These are phyloP conservation scores for Lactarius quietus DNA, from an alignment of 768 basidiomycete genomes.

Conservation along the genomic window DNA sequence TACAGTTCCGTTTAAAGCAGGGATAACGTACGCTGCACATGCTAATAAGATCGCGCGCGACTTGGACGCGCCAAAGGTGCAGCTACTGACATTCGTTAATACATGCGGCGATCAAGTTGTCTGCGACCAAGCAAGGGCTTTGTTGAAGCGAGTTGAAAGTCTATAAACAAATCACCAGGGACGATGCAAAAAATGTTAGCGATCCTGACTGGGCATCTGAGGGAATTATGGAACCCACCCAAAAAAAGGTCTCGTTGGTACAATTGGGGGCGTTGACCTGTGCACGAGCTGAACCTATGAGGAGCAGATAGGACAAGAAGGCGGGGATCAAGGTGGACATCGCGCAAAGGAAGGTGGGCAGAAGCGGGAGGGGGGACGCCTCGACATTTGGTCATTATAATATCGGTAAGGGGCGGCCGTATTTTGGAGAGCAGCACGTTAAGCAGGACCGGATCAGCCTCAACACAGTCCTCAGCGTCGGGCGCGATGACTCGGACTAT, in stretches of 20 bases:
- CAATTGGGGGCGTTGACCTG: constrained; percentile 11
- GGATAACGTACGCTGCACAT: constrained; percentile 8
- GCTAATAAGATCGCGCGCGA: neutral
- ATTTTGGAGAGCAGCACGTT: too few species aligned
- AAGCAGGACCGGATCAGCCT: too few species aligned
- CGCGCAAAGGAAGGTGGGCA: neutral
- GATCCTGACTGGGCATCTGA: neutral
- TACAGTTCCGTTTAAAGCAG: neutral
- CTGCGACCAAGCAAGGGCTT: constrained; percentile 11
- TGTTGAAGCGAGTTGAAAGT: constrained; percentile 19
- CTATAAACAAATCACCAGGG: neutral
- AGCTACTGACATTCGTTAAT: constrained; percentile 17
- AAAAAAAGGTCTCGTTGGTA: neutral
- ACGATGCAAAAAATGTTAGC: neutral
- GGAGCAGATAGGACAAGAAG: neutral
- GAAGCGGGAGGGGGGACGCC: neutral
- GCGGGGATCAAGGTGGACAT: neutral
- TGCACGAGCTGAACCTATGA: neutral
- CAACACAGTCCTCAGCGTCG: too few species aligned
- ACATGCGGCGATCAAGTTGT: constrained; percentile 6
- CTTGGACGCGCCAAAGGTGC: neutral
- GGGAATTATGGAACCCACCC: constrained; percentile 18
- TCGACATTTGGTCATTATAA: too few species aligned
- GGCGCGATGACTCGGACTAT: too few species aligned
- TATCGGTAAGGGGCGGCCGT: too few species aligned